A percentile compares a stretch with the other conserved stretches of the same genome.
These are phyloP conservation scores for Colletotrichum australisinense DNA, from an alignment of 2,329 filamentous ascomycete genomes.

Conservation along the genomic window DNA sequence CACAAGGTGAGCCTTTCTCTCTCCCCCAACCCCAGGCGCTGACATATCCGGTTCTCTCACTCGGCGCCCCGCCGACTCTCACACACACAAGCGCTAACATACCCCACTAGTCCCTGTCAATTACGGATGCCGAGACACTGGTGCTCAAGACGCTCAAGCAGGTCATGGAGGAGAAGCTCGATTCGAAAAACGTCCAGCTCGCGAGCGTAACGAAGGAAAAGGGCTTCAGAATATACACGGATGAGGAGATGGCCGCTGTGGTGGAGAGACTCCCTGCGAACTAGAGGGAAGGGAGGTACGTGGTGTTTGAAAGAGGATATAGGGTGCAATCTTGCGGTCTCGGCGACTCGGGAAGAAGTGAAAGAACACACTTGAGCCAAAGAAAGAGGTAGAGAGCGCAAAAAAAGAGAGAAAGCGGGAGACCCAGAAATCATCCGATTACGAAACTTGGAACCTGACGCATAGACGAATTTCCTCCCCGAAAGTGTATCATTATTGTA, in stretches of 20 bases:
- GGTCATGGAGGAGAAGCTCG: conserved; percentile 99
- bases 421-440: background rate
- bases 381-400: background rate
- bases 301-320: background rate
- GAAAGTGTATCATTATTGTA: conserved; percentile 35
- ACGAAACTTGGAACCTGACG: conserved; percentile 22
- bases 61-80: too few relatives aligned
- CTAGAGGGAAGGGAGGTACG: conserved; percentile 46
- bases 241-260: conserved; percentile 95
- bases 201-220: conserved; percentile 98
- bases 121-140: conserved; percentile 92
- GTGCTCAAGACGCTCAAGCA: conserved; percentile 99
- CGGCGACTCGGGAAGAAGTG: background rate
- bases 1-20: conserved; percentile 73
- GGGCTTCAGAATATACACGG: conserved; percentile 98
- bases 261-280: conserved; percentile 84
- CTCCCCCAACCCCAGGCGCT: background rate
- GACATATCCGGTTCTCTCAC: too few relatives aligned
- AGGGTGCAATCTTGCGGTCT: background rate
- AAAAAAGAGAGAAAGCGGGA: conserved; percentile 1
- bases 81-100: background rate
- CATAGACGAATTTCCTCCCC: conserved; percentile 15
- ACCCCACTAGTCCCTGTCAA: conserved; percentile 78
- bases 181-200: conserved; percentile 98
- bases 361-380: background rate